These are phyloP conservation scores for Fusarium palustre DNA, from an alignment of 2,329 filamentous ascomycete species.

Conservation along the genomic window DNA sequence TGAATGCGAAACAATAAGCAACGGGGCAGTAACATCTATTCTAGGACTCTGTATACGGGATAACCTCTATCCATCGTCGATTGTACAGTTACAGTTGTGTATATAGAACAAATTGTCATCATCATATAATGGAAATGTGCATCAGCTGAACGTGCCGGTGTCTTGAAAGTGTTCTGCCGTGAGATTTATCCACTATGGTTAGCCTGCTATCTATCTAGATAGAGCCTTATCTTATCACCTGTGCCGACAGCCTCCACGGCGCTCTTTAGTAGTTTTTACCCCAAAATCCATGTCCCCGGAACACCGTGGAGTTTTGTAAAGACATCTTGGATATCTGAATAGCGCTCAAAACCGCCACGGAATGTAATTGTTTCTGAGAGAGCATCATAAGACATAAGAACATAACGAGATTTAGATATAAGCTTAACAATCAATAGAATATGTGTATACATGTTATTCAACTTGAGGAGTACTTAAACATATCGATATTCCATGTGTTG, in stretches of 20 bases:
- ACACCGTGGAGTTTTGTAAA: neutral
- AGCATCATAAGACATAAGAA: rapidly evolving
- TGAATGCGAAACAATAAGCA: neutral
- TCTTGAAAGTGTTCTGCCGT: neutral
- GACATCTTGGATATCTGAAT: neutral
- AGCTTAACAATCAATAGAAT: neutral
- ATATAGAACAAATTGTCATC: neutral
- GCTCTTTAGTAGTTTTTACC: neutral
- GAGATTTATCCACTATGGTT: neutral
- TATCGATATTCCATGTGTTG: rapidly evolving
- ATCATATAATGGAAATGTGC: neutral
- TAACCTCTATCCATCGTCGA: too few relatives aligned
- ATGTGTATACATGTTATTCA: rapidly evolving
- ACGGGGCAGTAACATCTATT: neutral
- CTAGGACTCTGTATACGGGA: neutral
- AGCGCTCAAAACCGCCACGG: neutral
- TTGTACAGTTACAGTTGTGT: neutral
- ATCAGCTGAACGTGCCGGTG: neutral
- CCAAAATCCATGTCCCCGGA: neutral
- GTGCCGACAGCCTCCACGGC: neutral
- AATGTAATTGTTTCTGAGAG: rapidly evolving
- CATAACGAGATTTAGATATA: rapidly evolving
- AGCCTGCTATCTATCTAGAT: too few relatives aligned
- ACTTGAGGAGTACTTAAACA: neutral
- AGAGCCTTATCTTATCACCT: neutral